A percentile compares a stretch with the other conserved stretches of the same genome.
These are phyloP conservation scores for Eucalyptus sp. DNA, from an alignment of 345 rosid species.

Conservation along the genomic window DNA sequence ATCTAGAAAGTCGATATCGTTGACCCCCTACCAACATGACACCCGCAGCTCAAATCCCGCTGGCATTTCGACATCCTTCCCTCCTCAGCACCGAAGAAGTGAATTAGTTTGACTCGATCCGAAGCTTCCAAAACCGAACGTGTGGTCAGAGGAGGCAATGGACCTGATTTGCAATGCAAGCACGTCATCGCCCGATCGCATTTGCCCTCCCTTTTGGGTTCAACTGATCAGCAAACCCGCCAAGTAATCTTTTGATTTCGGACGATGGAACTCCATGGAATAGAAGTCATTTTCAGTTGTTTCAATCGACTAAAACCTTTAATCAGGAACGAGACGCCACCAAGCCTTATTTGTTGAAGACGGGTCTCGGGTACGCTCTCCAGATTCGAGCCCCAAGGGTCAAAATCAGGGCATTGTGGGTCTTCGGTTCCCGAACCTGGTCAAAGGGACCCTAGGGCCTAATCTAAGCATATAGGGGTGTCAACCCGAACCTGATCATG, in stretches of 20 bases:
- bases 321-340: background rate
- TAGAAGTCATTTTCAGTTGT: background rate
- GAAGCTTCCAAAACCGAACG: background rate
- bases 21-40: background rate
- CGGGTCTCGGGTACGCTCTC: background rate
- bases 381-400: background rate
- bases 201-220: background rate
- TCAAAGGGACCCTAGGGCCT: background rate
- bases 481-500: accelerated
- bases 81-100: background rate
- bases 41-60: background rate
- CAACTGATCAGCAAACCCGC: background rate
- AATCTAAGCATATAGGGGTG: background rate
- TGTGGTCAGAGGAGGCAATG: background rate
- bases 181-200: background rate
- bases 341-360: background rate
- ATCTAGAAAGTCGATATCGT: background rate
- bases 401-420: background rate
- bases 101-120: background rate
- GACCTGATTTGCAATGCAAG: background rate
- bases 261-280: background rate
- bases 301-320: background rate
- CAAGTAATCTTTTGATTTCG: background rate
- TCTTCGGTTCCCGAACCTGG: background rate
- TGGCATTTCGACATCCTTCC: background rate